Conservation (phyloP, 805 yeast genomes). For the Hanseniaspora lindneri region DNA sequence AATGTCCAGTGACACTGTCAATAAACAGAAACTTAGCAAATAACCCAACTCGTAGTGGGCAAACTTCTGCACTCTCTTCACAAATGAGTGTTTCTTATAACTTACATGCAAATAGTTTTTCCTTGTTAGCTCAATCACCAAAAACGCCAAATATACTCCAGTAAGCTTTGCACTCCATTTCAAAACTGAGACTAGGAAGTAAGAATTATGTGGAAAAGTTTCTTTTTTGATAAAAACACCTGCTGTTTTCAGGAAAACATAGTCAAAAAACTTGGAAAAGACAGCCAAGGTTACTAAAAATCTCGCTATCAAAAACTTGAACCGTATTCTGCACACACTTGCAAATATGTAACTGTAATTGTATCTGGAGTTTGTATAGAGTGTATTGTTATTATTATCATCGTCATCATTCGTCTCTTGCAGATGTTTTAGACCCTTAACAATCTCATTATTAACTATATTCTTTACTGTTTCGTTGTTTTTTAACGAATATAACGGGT, state of each 20-base stretch:
- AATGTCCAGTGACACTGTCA: background rate
- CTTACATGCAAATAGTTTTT: constrained; percentile 34
- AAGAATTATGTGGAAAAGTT: background rate
- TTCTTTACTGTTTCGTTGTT: constrained; percentile 9
- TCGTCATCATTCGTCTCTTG: background rate
- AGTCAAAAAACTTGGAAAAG: background rate
- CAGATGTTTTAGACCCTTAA: background rate
- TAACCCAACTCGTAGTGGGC: background rate
- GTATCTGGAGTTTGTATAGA: constrained; percentile 19
- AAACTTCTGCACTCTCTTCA: background rate
- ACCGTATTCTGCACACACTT: constrained; percentile 33
- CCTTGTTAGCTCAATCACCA: constrained; percentile 31
- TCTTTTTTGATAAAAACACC: no score
- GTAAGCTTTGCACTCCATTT: background rate
- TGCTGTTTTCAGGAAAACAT: background rate
- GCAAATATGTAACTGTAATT: constrained; percentile 32
- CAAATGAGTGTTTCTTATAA: constrained; percentile 15
- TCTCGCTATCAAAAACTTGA: constrained; percentile 31
- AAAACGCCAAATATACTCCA: constrained; percentile 24
- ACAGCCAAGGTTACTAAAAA: constrained; percentile 26
- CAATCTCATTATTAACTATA: constrained; percentile 2
- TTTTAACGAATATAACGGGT: background rate
- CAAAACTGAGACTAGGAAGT: background rate
- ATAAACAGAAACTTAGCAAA: constrained; percentile 1
- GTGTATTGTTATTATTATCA: no score